Base-by-base conservation (phyloP, 75 land plant genomes). In the Cryptomeria japonica region DNA sequence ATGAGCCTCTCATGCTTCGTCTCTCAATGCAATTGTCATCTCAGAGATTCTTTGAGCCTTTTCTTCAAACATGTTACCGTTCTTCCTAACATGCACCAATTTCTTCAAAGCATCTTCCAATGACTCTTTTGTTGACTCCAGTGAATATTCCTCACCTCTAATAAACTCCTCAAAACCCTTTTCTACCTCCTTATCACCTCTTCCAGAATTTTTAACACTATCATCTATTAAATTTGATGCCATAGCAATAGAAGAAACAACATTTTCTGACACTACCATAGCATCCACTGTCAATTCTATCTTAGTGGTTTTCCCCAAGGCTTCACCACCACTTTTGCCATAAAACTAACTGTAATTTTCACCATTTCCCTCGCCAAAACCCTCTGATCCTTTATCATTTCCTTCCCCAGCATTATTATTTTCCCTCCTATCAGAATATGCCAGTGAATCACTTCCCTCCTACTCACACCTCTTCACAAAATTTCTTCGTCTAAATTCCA, bases 41-140 rank as follows among this genome's bases (percentile, higher is more conserved):
- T 98, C 99, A 22, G 97, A 94, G 68, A 96, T 90, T 70, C 46
- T 93, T 89, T 95, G 97, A 36, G 99, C 97, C 86, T 94, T 94
- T 77, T 94, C 96, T 88, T 96, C 99, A 86, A 97, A 93, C 93
- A 93, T 90, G 32, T 85, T 89, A 72, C 99, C 96, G 51, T 94
- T 97, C 13, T 89, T 68, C 64, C 90, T 92, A 10, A 96, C 96
- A 85, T 89, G 92, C 68, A 95, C 99, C 86, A 98, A 87, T 68
- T 98, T 96, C 87, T 88, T 93, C 38, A 89, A 41, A 18, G 97
- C 97, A 80, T 90, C 90, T 49, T 89, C 91, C 85, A 95, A 83
- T 56, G 94, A 28, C 84, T 93, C 97, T 83, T 91, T 92, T 88
- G 95, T 83, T 34, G 91, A 88, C 56, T 91, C 95, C 80, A 95